phyloP scores from a whole-genome alignment of 768 basidiomycete genomes.

The Rhizopogon salebrosus region DNA sequence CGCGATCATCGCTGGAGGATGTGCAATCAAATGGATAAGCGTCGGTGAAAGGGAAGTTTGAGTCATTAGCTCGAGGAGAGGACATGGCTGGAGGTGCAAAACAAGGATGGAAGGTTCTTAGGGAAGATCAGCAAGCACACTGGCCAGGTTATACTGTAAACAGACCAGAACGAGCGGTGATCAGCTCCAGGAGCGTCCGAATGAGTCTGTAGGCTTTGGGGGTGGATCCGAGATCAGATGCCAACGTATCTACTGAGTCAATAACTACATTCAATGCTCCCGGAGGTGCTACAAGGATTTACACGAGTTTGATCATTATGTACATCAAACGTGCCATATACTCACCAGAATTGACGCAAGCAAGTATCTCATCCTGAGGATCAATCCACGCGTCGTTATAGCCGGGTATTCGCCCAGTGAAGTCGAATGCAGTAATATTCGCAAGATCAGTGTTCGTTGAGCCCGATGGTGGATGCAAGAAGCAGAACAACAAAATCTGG shows the following conservation, averaged over 20 bases:
- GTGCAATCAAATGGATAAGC: slow-evolving; percentile 58
- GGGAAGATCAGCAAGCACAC: slow-evolving; percentile 3
- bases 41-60: slow-evolving; percentile 62
- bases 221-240: slow-evolving; percentile 50
- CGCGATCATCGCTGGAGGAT: slow-evolving; percentile 63
- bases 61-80: slow-evolving; percentile 49
- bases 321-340: slow-evolving; percentile 19
- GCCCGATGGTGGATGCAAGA: slow-evolving; percentile 50
- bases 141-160: background rate
- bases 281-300: slow-evolving; percentile 27
- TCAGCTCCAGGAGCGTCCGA: slow-evolving; percentile 36
- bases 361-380: slow-evolving; percentile 33
- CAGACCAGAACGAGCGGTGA: slow-evolving; percentile 49
- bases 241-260: slow-evolving; percentile 68
- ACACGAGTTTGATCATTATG: background rate
- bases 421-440: slow-evolving; percentile 42
- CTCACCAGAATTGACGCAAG: slow-evolving; percentile 34
- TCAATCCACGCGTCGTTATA: slow-evolving; percentile 38
- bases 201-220: slow-evolving; percentile 52
- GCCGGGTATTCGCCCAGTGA: slow-evolving; percentile 45
- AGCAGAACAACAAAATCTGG: slow-evolving; percentile 46
- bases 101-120: slow-evolving; percentile 54
- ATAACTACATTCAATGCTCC: slow-evolving; percentile 59
- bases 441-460: slow-evolving; percentile 29
- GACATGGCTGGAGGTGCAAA: slow-evolving; percentile 49